Evolutionary conservation across 1,139 yeast genomes (phyloP).

Genomic region (Hemisphaericaspora xylanilytica): DNA sequence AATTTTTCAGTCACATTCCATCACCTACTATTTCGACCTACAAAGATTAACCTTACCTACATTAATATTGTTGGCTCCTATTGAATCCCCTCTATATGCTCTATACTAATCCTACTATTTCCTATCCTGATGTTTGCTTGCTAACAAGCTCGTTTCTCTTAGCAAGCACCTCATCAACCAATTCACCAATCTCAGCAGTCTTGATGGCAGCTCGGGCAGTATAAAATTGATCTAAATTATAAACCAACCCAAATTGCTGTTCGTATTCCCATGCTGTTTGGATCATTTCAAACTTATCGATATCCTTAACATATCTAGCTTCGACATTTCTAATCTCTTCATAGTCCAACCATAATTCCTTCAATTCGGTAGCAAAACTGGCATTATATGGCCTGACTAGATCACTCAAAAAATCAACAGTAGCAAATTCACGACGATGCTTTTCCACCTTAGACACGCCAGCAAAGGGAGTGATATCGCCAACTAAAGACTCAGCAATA

Average conservation of each 20-base stretch:
- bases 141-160: constrained; percentile 44
- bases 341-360: constrained; percentile 83
- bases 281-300: constrained; percentile 90
- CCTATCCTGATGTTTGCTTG: constrained; percentile 6
- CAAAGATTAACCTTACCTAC: too few species aligned
- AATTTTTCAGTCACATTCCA: too few species aligned
- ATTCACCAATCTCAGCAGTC: constrained; percentile 65
- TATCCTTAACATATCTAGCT: constrained; percentile 88
- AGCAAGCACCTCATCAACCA: constrained; percentile 65
- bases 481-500: constrained; percentile 90
- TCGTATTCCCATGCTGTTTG: constrained; percentile 92
- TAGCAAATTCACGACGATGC: constrained; percentile 74
- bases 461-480: constrained; percentile 90
- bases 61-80: too few species aligned
- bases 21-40: too few species aligned
- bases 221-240: constrained; percentile 69
- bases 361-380: constrained; percentile 61
- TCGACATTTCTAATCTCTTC: constrained; percentile 80
- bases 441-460: constrained; percentile 65
- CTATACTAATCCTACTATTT: too few species aligned
- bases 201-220: constrained; percentile 61
- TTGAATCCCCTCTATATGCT: neutral
- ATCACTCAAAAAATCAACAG: constrained; percentile 66
- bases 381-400: constrained; percentile 64
- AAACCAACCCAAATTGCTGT: constrained; percentile 53